These are phyloP conservation scores for Mycena rosella DNA, from an alignment of 768 basidiomycete genomes.

Conservation along the genomic window DNA sequence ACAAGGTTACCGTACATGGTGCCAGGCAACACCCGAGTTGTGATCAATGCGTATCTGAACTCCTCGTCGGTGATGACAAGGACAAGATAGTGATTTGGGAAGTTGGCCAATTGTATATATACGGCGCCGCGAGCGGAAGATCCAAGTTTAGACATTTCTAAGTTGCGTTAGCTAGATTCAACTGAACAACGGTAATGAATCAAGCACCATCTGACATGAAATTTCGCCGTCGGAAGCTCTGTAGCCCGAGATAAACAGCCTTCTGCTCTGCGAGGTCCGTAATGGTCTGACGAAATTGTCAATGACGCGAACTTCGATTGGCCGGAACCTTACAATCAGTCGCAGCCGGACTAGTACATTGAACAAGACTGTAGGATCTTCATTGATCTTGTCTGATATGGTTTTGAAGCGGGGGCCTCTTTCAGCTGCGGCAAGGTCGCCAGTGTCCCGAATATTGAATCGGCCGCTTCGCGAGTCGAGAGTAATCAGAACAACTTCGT, in stretches of 20 bases:
- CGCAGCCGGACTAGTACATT: constrained; percentile 71
- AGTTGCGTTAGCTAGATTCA: constrained; percentile 9
- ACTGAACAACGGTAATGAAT: neutral
- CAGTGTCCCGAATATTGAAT: constrained; percentile 83
- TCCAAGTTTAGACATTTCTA: constrained; percentile 82
- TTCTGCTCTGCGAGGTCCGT: constrained; percentile 87
- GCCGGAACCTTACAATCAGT: constrained; percentile 63
- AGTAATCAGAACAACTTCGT: constrained; percentile 80
- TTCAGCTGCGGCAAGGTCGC: constrained; percentile 81
- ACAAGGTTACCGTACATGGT: constrained; percentile 71
- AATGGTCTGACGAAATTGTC: constrained; percentile 72
- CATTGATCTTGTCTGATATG: constrained; percentile 75
- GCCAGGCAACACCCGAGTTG: constrained; percentile 66
- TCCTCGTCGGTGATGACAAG: constrained; percentile 83
- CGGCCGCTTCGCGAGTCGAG: constrained; percentile 87
- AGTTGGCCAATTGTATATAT: constrained; percentile 83
- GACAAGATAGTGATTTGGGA: constrained; percentile 87
- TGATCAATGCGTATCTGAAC: constrained; percentile 87
- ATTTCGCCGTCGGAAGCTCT: constrained; percentile 77
- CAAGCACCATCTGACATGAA: constrained; percentile 71
- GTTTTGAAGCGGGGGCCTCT: constrained; percentile 74
- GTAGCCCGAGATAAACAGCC: constrained; percentile 86
- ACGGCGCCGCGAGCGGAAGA: constrained; percentile 69
- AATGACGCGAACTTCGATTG: neutral
- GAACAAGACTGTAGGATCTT: constrained; percentile 71